phyloP scores from a whole-genome alignment of 2,329 filamentous ascomycete genomes.

The Ploettnerulaceae sp. region DNA sequence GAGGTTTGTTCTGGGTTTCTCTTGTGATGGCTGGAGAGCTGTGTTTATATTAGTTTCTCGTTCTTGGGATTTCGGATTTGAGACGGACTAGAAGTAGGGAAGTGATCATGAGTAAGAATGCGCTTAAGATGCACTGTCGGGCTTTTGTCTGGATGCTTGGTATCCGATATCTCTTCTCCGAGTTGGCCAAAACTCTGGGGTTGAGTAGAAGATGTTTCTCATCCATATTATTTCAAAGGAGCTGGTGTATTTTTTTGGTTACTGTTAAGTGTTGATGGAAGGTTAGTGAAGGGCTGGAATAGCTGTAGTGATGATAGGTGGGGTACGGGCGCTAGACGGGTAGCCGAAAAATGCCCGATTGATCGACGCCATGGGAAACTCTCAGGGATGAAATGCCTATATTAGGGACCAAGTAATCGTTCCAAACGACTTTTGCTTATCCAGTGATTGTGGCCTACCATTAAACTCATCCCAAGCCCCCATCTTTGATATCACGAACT shows the following conservation, averaged over 20 bases:
- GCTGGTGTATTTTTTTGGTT: neutral
- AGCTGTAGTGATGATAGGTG: constrained; percentile 3
- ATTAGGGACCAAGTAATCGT: too few species aligned
- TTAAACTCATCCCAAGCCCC: neutral
- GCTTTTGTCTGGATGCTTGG: neutral
- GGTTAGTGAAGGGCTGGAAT: neutral
- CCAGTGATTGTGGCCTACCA: neutral
- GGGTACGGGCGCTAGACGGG: neutral
- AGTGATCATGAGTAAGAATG: constrained; percentile 9
- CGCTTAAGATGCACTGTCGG: constrained; percentile 11
- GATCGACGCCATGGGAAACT: too few species aligned
- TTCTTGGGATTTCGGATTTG: neutral
- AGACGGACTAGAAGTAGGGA: constrained; percentile 15
- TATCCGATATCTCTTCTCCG: neutral
- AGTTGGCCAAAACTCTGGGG: neutral
- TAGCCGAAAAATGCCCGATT: neutral
- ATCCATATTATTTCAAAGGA: neutral
- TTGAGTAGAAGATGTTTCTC: constrained; percentile 3
- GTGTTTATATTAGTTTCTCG: neutral
- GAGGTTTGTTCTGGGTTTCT: constrained; percentile 2
- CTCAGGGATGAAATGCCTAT: too few species aligned
- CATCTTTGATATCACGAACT: constrained; percentile 1
- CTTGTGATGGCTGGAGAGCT: constrained; percentile 9
- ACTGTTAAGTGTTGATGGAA: too few species aligned
- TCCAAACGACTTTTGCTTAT: too few species aligned